Conservation (phyloP, 495 filamentous ascomycete genomes). For the Aspergillus ostianus region DNA sequence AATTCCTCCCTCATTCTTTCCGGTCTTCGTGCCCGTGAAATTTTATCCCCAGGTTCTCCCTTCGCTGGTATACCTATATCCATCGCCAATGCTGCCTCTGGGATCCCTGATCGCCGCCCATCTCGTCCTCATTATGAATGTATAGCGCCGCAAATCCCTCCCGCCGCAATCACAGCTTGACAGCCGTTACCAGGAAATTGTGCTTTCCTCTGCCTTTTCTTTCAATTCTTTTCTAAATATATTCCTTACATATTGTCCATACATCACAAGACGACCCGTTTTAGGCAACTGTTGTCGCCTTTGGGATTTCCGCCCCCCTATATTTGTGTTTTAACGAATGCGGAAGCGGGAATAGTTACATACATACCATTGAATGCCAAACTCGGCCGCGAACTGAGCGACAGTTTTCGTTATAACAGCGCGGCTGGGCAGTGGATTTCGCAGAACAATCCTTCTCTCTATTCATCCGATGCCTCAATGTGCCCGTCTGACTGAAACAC, state of each 20-base stretch:
- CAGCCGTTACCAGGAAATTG: not conserved
- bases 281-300: not conserved
- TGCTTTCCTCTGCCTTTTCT: not conserved
- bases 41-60: not conserved
- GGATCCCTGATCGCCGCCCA: not conserved
- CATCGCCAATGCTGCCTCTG: conserved; percentile 8
- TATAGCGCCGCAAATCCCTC: conserved; percentile 1
- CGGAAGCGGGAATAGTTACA: conserved; percentile 10
- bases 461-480: conserved; percentile 10
- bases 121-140: conserved; percentile 10
- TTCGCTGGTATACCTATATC: not conserved
- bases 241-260: not conserved
- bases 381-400: not conserved
- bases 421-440: not conserved
- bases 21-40: not conserved
- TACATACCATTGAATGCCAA: conserved; percentile 8
- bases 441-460: not conserved
- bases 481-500: conserved; percentile 6
- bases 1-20: not conserved
- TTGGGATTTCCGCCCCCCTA: not conserved
- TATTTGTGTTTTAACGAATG: conserved; percentile 15
- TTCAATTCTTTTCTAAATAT: not conserved
- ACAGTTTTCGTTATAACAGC: not conserved
- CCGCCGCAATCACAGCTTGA: not conserved
- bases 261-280: not conserved